A percentile compares a stretch with the other conserved stretches of the same genome.
Conservation (phyloP, 345 rosid species). For the Eucalyptus paniculata region DNA sequence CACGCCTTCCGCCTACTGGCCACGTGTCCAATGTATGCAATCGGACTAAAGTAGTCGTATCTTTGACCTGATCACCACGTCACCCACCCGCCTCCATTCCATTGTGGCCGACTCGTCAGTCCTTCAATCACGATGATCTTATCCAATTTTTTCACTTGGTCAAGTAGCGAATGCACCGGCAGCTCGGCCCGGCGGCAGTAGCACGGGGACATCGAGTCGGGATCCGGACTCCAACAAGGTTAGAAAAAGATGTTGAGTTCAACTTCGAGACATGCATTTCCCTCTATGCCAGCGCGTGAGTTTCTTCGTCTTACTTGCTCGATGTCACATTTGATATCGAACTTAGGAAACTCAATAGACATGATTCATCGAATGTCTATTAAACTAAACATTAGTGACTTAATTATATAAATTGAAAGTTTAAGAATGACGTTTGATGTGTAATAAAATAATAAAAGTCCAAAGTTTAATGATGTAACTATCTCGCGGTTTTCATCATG, state of each 20-base stretch:
- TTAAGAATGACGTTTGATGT: neutral
- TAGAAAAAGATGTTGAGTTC: neutral
- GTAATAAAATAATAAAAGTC: neutral
- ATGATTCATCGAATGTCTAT: neutral
- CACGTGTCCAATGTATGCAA: neutral
- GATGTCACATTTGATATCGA: accelerated
- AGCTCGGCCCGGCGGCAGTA: neutral
- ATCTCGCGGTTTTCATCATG: neutral
- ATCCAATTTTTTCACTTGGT: neutral
- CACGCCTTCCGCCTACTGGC: neutral
- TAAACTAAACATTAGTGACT: accelerated
- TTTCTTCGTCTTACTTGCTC: neutral
- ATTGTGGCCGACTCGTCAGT: neutral
- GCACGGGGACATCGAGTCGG: neutral
- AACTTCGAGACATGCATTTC: neutral
- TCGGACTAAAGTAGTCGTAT: neutral
- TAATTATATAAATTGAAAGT: neutral
- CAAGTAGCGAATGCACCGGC: neutral
- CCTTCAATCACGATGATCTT: neutral
- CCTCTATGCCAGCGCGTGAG: accelerated
- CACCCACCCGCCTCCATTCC: neutral
- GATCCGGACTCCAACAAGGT: accelerated
- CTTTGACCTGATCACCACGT: neutral
- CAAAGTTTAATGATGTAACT: neutral
- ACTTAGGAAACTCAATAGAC: neutral